A percentile compares a stretch with the other conserved stretches of the same genome.
These are phyloP conservation scores for Coix lacrymajobi DNA, from an alignment of 176 grass and related monocot species.

Conservation along the genomic window DNA sequence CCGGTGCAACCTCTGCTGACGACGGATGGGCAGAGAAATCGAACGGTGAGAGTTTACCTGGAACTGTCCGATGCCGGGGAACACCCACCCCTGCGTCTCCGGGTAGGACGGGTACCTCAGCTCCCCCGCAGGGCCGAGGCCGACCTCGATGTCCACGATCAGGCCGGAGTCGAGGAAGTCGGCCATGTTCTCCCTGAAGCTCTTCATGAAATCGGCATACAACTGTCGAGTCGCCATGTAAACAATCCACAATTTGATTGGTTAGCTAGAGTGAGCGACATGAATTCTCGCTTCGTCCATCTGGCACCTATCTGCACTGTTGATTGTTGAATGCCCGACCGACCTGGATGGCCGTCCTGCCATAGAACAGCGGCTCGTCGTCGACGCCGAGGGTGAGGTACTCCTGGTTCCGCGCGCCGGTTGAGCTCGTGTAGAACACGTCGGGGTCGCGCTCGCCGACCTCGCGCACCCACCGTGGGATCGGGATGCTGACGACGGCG, in stretches of 20 bases:
- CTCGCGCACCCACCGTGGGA: conserved; percentile 47
- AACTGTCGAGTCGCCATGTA: conserved; percentile 29
- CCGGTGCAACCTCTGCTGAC: not conserved
- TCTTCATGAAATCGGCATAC: conserved; percentile 78
- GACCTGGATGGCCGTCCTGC: conserved; percentile 61
- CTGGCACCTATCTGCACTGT: not conserved
- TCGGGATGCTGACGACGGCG: conserved; percentile 43
- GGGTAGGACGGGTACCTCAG: conserved; percentile 79
- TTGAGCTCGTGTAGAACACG: conserved; percentile 54
- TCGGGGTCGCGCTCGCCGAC: conserved; percentile 34
- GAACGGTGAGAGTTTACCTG: conserved; percentile 21
- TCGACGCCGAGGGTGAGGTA: conserved; percentile 65
- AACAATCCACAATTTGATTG: not conserved
- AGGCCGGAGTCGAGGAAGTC: conserved; percentile 61
- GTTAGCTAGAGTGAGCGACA: not conserved
- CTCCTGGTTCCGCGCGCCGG: conserved; percentile 47
- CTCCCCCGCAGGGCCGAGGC: conserved; percentile 73
- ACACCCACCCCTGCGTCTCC: conserved; percentile 58
- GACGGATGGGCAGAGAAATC: not conserved
- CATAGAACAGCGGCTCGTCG: conserved; percentile 48
- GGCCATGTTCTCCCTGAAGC: conserved; percentile 79
- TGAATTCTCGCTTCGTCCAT: not conserved
- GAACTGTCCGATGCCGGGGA: conserved; percentile 82
- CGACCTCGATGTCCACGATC: conserved; percentile 75
- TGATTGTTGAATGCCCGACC: not conserved